Conservation (phyloP, 2,329 filamentous ascomycete genomes). For the Orbilia blumenaviensis region DNA sequence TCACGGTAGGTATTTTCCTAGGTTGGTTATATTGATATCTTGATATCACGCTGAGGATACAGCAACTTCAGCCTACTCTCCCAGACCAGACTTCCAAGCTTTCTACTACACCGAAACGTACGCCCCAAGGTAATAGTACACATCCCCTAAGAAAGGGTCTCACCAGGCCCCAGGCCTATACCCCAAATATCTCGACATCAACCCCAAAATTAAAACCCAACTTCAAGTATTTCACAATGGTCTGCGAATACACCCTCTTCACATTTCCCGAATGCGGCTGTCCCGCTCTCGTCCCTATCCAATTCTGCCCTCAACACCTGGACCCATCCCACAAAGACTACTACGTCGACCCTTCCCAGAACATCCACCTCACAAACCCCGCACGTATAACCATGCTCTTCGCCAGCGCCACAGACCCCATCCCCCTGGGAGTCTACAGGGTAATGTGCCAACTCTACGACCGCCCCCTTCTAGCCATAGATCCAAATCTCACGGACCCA, state of each 20-base stretch:
- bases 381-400: conserved; percentile 42
- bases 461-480: conserved; percentile 15
- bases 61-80: too few relatives aligned
- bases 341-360: conserved; percentile 5
- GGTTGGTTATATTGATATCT: too few relatives aligned
- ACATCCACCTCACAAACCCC: neutral
- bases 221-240: neutral
- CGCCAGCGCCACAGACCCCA: neutral
- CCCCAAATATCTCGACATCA: too few relatives aligned
- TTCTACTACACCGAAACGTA: too few relatives aligned
- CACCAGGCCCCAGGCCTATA: neutral
- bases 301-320: conserved; percentile 32
- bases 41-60: too few relatives aligned
- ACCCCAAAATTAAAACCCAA: neutral
- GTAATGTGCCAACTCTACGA: conserved; percentile 5
- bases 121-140: too few relatives aligned
- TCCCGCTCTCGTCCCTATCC: conserved; percentile 40
- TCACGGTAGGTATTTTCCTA: too few relatives aligned
- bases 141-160: too few relatives aligned
- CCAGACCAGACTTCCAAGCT: too few relatives aligned
- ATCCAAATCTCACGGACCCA: neutral
- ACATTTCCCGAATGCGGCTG: conserved; percentile 33
- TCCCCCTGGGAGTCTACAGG: conserved; percentile 9
- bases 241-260: conserved; percentile 43
- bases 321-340: conserved; percentile 7